A percentile compares a stretch with the other conserved stretches of the same genome.
Conservation (phyloP, 2,329 filamentous ascomycete genomes). For the Hymenoscyphus fructigenus region DNA sequence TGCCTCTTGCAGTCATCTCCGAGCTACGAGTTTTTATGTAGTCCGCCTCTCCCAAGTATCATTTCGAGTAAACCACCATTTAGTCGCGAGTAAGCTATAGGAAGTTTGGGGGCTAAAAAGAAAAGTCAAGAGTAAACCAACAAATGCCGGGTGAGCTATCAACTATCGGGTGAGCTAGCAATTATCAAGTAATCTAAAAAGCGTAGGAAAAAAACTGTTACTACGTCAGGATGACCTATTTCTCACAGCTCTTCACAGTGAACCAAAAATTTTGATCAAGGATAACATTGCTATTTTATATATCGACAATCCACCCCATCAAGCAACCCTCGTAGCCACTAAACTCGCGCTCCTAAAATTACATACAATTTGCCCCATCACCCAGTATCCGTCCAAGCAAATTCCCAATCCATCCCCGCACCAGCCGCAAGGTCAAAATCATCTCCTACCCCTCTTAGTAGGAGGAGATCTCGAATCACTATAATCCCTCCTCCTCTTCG, state of each 20-base stretch:
- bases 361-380: background rate
- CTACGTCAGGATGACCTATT: background rate
- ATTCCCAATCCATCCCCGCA: background rate
- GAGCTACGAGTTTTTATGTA: too few relatives aligned
- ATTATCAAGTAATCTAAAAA: too few relatives aligned
- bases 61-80: too few relatives aligned
- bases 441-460: conserved; percentile 28
- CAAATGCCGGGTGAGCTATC: too few relatives aligned
- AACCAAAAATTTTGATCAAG: background rate
- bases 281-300: background rate
- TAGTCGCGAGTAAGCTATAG: too few relatives aligned
- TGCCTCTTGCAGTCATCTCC: too few relatives aligned
- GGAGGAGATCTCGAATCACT: conserved; percentile 33
- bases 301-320: background rate
- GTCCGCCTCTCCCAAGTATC: too few relatives aligned
- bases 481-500: conserved; percentile 32
- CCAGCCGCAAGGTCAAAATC: conserved; percentile 12
- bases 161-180: too few relatives aligned
- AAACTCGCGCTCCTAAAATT: background rate
- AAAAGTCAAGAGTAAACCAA: background rate
- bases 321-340: background rate
- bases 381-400: background rate
- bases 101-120: background rate
- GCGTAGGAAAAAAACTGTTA: too few relatives aligned
- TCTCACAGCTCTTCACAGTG: background rate